Base-by-base conservation (phyloP, 768 basidiomycete genomes). In the Termitomyces eurrhizus region DNA sequence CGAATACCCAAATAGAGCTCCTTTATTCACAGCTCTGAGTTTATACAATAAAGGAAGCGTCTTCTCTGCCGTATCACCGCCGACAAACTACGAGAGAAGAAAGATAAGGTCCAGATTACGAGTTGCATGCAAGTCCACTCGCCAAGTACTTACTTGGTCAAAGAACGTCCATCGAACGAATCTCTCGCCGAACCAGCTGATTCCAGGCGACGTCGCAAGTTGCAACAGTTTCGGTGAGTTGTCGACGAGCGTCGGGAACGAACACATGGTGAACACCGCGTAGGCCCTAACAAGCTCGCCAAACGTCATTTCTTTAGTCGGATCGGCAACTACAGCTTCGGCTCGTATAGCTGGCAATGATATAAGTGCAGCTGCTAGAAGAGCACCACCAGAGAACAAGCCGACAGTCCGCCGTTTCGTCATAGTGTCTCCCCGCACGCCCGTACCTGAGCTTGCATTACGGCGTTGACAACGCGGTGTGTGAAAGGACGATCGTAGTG, bases 151-250 rank as follows among this genome's bases (percentile, higher is more conserved):
- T 63, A 89, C 90, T 75, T 95, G 94, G 50, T 83, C 80, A 67
- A 94, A 96, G 77, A 97, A 96, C 0, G 94, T 95, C 11, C 79
- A 73, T 45, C 91, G 80, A 6, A 96, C 88, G 57, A 91, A 69
- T 1, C 76, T 77, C 67, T 93, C 86, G 1, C 88, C 86, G 44
- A 93, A 66, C 57, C 82, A 76, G 60, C 78, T 83, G 0, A 95
- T 51, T 0, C 88, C 80, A n/a, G 88, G 82, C 1, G 86, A 73
- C 45, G 78, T 75, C 6, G 79, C 71, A 16, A 88, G 67, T 13
- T 81, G 73, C 46, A 97, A 77, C 29, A 95, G 73, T 50, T 73
- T 71, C 0, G 93, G 92, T 1, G 92, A 84, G 60, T 83, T 74
- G 67, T 95, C 90, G 33, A 96, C 89, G 13, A 97, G 74, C 0